Evolutionary conservation across 2,329 filamentous ascomycete species (phyloP).

Genomic region (Periconia sp.): DNA sequence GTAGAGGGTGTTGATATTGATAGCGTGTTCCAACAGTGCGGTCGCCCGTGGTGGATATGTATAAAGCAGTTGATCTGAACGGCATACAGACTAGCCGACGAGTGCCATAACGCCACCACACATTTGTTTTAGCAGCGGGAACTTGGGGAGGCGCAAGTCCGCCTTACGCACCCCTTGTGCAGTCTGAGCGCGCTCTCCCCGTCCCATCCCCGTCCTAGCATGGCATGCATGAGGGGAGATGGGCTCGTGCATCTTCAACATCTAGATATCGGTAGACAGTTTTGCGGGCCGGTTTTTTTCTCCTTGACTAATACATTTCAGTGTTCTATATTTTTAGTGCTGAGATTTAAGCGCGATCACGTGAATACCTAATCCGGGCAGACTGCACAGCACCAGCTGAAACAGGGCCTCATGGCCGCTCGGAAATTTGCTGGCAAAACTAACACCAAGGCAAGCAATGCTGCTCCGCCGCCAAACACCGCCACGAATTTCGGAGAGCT

Average conservation of each 20-base stretch:
- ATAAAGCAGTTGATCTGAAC: constrained; percentile 5
- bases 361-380: not conserved
- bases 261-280: not conserved
- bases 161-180: constrained; percentile 2
- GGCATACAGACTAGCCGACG: not conserved
- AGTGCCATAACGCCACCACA: not conserved
- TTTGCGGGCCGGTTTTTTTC: not conserved
- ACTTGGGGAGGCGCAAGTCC: not conserved
- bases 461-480: not conserved
- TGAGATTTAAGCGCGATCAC: not conserved
- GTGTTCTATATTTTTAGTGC: not conserved
- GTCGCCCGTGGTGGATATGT: constrained; percentile 23
- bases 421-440: not conserved
- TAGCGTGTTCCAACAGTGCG: not conserved
- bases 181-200: constrained; percentile 6
- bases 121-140: constrained; percentile 2
- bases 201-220: not conserved
- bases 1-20: not conserved
- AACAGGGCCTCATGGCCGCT: not conserved
- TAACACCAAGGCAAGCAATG: not conserved
- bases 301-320: not conserved
- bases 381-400: not conserved
- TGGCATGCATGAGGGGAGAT: not conserved
- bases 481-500: not conserved
- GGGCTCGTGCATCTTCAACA: not conserved